phyloP scores from a whole-genome alignment of 148 eudicot species.

The Nepenthes gracilis region DNA sequence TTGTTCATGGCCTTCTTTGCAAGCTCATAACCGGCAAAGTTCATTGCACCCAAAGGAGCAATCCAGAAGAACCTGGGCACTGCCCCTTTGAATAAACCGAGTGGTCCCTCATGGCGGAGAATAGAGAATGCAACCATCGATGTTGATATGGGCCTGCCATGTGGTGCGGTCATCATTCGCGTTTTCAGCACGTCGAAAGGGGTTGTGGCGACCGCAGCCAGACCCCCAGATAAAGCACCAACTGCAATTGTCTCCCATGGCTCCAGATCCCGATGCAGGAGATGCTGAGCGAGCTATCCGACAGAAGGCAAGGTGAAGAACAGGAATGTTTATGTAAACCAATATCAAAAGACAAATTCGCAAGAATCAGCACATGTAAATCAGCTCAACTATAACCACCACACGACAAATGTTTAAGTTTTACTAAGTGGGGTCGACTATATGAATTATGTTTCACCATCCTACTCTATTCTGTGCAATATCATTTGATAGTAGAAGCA shows the following conservation, averaged over 20 bases:
- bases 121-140: slow-evolving; percentile 57
- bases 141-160: slow-evolving; percentile 51
- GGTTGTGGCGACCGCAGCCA: slow-evolving; percentile 80
- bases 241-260: slow-evolving; percentile 92
- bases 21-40: slow-evolving; percentile 92
- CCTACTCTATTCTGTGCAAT: no score
- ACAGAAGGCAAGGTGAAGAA: background rate
- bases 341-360: no score
- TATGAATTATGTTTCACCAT: no score
- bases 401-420: no score
- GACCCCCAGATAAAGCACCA: slow-evolving; percentile 90
- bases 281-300: slow-evolving; percentile 52
- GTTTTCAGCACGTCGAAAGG: slow-evolving; percentile 94
- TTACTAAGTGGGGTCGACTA: no score
- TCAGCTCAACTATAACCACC: no score
- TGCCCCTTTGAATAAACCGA: slow-evolving; percentile 88
- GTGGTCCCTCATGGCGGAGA: slow-evolving; percentile 73
- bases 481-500: no score
- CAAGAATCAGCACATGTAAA: no score
- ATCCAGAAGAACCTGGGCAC: slow-evolving; percentile 93
- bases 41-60: slow-evolving; percentile 90
- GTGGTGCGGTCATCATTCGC: slow-evolving; percentile 88
- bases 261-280: slow-evolving; percentile 73
- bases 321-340: no score
- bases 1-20: slow-evolving; percentile 73